Evolutionary conservation across 2,329 filamentous ascomycete species (phyloP), one percentile per base, ranked within the genome.

Genomic region (Ciborinia camelliae): DNA sequence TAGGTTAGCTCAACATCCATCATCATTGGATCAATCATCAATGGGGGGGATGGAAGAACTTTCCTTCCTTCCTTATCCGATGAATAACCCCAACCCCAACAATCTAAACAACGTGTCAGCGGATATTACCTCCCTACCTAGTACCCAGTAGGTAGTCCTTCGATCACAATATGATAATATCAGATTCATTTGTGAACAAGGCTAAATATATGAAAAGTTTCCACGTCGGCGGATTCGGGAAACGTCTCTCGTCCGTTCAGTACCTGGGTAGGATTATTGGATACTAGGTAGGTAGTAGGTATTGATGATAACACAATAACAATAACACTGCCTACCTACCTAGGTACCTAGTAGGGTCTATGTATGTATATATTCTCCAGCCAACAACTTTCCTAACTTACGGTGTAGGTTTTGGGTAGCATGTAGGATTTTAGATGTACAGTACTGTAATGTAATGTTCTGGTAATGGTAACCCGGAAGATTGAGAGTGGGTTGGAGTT

Each of bases 1-100:
- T n/a, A n/a, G n/a, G n/a, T n/a, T n/a, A n/a, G n/a, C n/a, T n/a
- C n/a, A n/a, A n/a, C n/a, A n/a, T n/a, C n/a, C 51, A 53, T 37
- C 20, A 12, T 35, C 50, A 35, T 53, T 53, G 50, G 30, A n/a
- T n/a, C n/a, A n/a, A n/a, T n/a, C n/a, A 15, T 35, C 30, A 4
- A 52, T 52, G 20, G 30, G 47, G 9, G 14, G n/a, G 23, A n/a
- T 15, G 18, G 35, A 20, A 45, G 18, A 32, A 20, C 10, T 45
- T 43, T 43, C 39, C 37, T 30, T 57, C 28, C 45, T 32, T 45
- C n/a, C n/a, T n/a, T n/a, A n/a, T n/a, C 54, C 54, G 54, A 57
- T n/a, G 32, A 51, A 45, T n/a, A 45, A 45, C 20, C 28, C 20
- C 9, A 35, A 26, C 51, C 51, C 51, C 26, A 35, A 47, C 41